phyloP scores from a whole-genome alignment of 805 yeast species.

The Kazachstania martiniae region DNA sequence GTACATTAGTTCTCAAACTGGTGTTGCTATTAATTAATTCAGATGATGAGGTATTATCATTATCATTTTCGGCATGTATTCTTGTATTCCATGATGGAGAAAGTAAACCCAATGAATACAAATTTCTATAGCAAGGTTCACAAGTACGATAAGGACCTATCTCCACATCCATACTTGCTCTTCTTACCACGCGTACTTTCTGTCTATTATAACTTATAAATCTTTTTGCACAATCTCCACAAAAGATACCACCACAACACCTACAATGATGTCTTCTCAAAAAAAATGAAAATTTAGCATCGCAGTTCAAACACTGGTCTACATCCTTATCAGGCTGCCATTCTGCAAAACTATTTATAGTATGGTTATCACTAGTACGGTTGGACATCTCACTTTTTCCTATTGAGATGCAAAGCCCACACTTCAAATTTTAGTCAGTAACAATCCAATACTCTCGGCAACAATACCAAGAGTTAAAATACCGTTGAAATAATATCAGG shows the following conservation, averaged over 20 bases:
- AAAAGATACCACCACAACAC: conserved; percentile 55
- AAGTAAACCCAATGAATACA: conserved; percentile 20
- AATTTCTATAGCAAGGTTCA: conserved; percentile 24
- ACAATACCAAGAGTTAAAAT: too few relatives aligned
- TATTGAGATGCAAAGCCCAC: too few relatives aligned
- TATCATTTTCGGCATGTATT: too few relatives aligned
- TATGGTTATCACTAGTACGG: too few relatives aligned
- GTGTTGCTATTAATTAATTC: too few relatives aligned
- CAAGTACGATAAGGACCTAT: conserved; percentile 5
- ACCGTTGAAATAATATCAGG: too few relatives aligned
- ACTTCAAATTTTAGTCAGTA: too few relatives aligned
- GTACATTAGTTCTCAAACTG: too few relatives aligned
- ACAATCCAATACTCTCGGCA: too few relatives aligned
- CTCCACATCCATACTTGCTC: conserved; percentile 1
- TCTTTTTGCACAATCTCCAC: conserved; percentile 29
- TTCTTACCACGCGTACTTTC: conserved; percentile 19
- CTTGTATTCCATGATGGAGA: conserved; percentile 11
- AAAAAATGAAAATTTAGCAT: conserved; percentile 35
- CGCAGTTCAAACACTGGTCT: conserved; percentile 38
- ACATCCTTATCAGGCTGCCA: conserved; percentile 26
- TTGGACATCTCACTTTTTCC: not conserved
- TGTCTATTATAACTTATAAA: conserved; percentile 21
- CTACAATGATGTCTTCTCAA: conserved; percentile 61
- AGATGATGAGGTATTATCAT: conserved; percentile 5
- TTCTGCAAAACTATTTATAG: conserved; percentile 13